A percentile compares a stretch with the other conserved stretches of the same genome.
Conservation (phyloP, 257 asterid genomes). For the Coffea eugenioides region DNA sequence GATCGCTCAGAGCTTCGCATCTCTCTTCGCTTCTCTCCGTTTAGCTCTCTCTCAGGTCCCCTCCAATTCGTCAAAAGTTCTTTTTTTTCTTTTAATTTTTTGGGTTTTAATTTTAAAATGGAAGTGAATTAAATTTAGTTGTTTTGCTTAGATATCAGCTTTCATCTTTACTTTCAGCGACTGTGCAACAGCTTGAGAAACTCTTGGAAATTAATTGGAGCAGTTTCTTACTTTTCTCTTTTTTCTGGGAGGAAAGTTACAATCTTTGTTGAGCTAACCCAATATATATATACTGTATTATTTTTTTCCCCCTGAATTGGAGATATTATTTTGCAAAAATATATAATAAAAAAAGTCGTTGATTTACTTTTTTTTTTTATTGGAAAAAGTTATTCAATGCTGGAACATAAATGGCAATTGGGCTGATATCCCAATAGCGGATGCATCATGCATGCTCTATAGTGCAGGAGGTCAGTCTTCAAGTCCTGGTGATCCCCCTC, state of each 20-base stretch:
- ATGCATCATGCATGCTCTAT: too few relatives aligned
- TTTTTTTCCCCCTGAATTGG: not conserved
- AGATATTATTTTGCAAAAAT: not conserved
- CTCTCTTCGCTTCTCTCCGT: slow-evolving; percentile 80
- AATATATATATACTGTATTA: not conserved
- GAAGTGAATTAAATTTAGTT: not conserved
- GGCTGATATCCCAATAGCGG: too few relatives aligned
- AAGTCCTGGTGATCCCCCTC: too few relatives aligned
- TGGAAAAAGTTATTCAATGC: not conserved
- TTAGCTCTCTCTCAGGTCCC: slow-evolving; percentile 70
- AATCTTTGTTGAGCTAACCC: not conserved
- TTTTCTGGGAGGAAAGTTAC: not conserved
- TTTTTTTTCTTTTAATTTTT: not conserved
- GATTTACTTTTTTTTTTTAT: not conserved
- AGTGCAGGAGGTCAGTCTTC: too few relatives aligned
- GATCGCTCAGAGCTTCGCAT: slow-evolving; percentile 75
- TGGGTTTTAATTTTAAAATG: not conserved
- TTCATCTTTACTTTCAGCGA: too few relatives aligned
- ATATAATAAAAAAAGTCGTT: too few relatives aligned
- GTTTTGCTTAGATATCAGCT: not conserved
- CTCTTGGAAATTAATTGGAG: too few relatives aligned
- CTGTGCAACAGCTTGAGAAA: not conserved
- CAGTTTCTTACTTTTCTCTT: not conserved
- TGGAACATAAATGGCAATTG: too few relatives aligned
- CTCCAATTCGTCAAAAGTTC: not conserved